These are phyloP conservation scores for Xylaria sp. DNA, from an alignment of 2,329 filamentous ascomycete species.

Conservation along the genomic window DNA sequence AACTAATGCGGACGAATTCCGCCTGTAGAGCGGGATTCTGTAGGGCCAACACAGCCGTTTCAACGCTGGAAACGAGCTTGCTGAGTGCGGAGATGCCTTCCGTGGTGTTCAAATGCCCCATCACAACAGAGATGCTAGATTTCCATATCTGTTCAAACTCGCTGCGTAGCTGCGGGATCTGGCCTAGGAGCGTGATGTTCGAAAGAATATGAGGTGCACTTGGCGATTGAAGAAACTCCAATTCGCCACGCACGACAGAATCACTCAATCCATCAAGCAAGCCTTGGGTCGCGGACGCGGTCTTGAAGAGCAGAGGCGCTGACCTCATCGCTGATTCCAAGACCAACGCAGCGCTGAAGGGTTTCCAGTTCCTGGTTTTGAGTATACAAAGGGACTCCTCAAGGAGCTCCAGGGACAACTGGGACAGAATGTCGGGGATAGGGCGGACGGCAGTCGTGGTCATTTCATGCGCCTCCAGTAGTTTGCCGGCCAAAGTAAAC, in stretches of 20 bases:
- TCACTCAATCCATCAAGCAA: constrained; percentile 41
- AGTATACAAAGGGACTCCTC: constrained; percentile 39
- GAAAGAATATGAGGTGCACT: constrained; percentile 63
- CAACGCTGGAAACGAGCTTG: constrained; percentile 43
- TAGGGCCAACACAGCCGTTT: constrained; percentile 37
- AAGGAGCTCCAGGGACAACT: constrained; percentile 34
- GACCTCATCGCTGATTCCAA: constrained; percentile 39
- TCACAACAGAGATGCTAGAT: constrained; percentile 38
- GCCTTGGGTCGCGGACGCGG: constrained; percentile 25
- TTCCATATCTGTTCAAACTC: constrained; percentile 42
- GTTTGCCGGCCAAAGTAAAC: constrained; percentile 51
- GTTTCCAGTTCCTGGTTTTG: constrained; percentile 49
- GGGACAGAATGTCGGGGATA: constrained; percentile 29
- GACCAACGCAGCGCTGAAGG: constrained; percentile 48
- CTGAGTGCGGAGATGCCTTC: constrained; percentile 35
- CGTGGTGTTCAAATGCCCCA: constrained; percentile 32
- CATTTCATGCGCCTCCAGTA: constrained; percentile 36
- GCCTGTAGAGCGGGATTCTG: constrained; percentile 41
- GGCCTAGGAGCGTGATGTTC: constrained; percentile 54
- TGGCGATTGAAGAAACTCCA: constrained; percentile 59
- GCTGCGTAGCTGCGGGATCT: constrained; percentile 35
- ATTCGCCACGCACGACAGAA: constrained; percentile 52
- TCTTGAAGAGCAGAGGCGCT: constrained; percentile 39
- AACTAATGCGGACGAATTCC: constrained; percentile 39
- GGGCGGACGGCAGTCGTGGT: constrained; percentile 20